Base-by-base conservation (phyloP, 1,139 yeast species). In the Saccharomyces hybrid region DNA sequence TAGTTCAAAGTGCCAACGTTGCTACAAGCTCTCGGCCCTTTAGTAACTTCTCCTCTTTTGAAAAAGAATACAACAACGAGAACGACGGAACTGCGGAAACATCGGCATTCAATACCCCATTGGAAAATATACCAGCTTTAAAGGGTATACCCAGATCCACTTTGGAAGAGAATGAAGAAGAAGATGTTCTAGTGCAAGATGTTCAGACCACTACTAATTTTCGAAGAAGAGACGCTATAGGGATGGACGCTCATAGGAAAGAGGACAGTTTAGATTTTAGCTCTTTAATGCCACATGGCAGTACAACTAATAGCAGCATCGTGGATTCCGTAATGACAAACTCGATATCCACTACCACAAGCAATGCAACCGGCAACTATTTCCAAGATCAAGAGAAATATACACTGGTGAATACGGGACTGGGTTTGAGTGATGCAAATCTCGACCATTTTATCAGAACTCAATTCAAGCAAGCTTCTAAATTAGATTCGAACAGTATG, bases 291-390 rank as follows among this genome's bases (percentile, higher is more conserved):
- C 57, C 58, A 21, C 58, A 56, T 46, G 62, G 60, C 29, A 59
- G 63, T 6, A 62, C 64, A 44, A 56, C 60, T 11, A 59, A 61
- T 38, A 65, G 67, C 51, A 65, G 63, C 38, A 63, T 60, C 9
- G 54, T 61, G 50, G 65, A 61, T 19, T 64, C 67, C 0, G 44
- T 65, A 14, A 58, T 62, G 58, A 59, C 63, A 3, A 63, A 57
- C 38, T 64, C 66, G 4, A 55, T 60, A n/a, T 61, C 64, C n/a
- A 58, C 66, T 6, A 54, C 60, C 8, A 52, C 56, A 14, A 56
- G 56, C 29, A 55, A 52, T 41, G 53, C 51, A 21, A 34, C 50
- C 41, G 34, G 34, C 34, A 31, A 2, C 3, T 31, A 31, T 41
- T 51, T 51, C 51, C 60, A 56, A 53, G 57, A 57, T 44, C 59